Base-by-base conservation (phyloP, 2,329 filamentous ascomycete species). In the Neofusicoccum ribis region DNA sequence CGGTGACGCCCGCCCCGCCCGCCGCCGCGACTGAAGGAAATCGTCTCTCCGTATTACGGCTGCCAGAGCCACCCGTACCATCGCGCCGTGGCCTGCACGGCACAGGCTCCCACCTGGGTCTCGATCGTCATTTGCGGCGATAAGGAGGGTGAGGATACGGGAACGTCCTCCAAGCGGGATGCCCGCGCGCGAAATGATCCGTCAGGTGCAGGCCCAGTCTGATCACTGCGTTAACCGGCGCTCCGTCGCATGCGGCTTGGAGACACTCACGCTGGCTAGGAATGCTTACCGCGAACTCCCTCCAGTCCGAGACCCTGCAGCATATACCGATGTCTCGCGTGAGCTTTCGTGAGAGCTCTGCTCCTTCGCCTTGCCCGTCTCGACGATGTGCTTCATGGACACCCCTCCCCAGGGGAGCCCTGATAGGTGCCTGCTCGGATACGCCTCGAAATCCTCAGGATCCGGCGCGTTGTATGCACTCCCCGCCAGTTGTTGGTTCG, bases 361-460 rank as follows among this genome's bases (percentile, higher is more conserved):
- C 67, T 83, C 81, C 67, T 79, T 80, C 34, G 71, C 75, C 67
- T 77, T 80, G 14, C 82, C 82, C 31, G 76, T 74, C 43, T 78
- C 75, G 39, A 84, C 76, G 12, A 84, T 76, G 67, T 85, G 79
- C 44, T 80, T 83, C 77, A 92, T 82, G 67, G 84, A 89, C 68
- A 91, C 76, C 20, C 88, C 85, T 41, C 90, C 90, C 90, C 89
- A 92, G 0, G 90, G 90, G 3, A 92, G 79, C 0, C 90, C 90
- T 0, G 88, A 88, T 6, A 86, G 80, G 2, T 84, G 81, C 56
- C 85, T 36, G n/a, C 43, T 83, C 27, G 73, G 41, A 72, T 73
- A 66, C 11, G n/a, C 27, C 12, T 76, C 77, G 41, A 90, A 80
- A 46, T 90, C 86, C 14, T 81, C 78, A 3, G 86, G 80, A 20